phyloP scores from a whole-genome alignment of 2,329 filamentous ascomycete species.

The Fusarium duplospermum region DNA sequence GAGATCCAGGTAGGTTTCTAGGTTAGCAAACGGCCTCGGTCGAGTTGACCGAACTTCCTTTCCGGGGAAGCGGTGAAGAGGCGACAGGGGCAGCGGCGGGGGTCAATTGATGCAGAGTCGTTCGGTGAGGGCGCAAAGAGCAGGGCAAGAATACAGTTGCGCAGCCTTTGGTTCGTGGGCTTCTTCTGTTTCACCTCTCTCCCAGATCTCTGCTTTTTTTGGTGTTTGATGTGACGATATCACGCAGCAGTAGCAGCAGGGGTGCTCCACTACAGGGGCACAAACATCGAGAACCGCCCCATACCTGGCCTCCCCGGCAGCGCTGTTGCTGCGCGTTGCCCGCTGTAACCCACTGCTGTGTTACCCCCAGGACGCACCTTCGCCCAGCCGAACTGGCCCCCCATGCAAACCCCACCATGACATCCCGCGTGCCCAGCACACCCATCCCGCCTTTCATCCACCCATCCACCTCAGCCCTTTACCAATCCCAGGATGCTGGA shows the following conservation, averaged over 20 bases:
- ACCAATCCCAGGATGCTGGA: background rate
- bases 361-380: background rate
- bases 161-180: constrained; percentile 7
- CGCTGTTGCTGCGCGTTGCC: background rate
- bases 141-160: constrained; percentile 10
- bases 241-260: constrained; percentile 6
- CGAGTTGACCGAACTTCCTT: constrained; percentile 25
- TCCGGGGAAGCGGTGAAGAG: constrained; percentile 29
- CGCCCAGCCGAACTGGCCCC: background rate
- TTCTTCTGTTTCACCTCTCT: constrained; percentile 2
- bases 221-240: constrained; percentile 33
- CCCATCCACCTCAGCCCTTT: constrained; percentile 11
- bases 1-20: background rate
- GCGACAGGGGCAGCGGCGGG: constrained; percentile 13
- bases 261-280: constrained; percentile 20
- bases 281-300: constrained; percentile 15
- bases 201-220: constrained; percentile 20
- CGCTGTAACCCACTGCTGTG: constrained; percentile 11
- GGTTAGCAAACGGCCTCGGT: constrained; percentile 7
- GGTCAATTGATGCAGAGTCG: constrained; percentile 27
- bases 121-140: constrained; percentile 21
- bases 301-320: constrained; percentile 11
- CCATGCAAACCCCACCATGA: constrained; percentile 30
- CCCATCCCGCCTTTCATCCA: background rate
- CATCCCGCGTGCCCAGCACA: constrained; percentile 34